Evolutionary conservation across 495 filamentous ascomycete genomes (phyloP).

Genomic region (Podospora appendiculata): DNA sequence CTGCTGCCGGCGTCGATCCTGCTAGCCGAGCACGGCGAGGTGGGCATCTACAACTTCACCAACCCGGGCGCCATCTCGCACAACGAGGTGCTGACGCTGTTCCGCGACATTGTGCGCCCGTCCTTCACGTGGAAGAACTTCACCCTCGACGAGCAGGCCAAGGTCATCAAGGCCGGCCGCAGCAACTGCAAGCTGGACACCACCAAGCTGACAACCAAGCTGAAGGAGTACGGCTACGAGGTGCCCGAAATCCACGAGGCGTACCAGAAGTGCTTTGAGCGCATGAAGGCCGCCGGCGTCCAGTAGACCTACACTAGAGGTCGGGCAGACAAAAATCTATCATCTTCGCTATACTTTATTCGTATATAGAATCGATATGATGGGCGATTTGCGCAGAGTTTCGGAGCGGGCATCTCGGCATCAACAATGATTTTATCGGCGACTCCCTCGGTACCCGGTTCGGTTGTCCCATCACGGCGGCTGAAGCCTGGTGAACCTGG

Average conservation of each 20-base stretch:
- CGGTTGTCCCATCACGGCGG: too few species aligned
- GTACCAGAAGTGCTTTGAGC: conserved; percentile 53
- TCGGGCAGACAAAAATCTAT: background rate
- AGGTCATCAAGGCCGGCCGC: conserved; percentile 57
- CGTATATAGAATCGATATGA: too few species aligned
- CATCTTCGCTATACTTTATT: background rate
- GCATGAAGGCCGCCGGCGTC: conserved; percentile 52
- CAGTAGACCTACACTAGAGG: conserved; percentile 34
- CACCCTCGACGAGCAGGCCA: conserved; percentile 55
- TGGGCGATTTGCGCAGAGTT: too few species aligned
- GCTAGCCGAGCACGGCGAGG: conserved; percentile 51
- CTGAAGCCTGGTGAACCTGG: too few species aligned
- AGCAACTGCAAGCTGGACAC: conserved; percentile 59
- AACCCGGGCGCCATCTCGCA: conserved; percentile 62
- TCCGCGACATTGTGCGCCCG: conserved; percentile 54
- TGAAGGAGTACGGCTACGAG: conserved; percentile 50
- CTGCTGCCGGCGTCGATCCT: conserved; percentile 53
- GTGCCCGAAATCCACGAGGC: conserved; percentile 57
- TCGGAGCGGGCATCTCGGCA: too few species aligned
- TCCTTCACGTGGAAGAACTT: conserved; percentile 61
- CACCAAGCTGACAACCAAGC: conserved; percentile 50
- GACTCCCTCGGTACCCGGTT: too few species aligned
- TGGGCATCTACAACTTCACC: conserved; percentile 61
- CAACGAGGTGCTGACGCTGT: conserved; percentile 56
- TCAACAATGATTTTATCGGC: too few species aligned